These are phyloP conservation scores for Hyaloperonospora brassicae DNA, from an alignment of 352 stramenopile species.

Conservation along the genomic window DNA sequence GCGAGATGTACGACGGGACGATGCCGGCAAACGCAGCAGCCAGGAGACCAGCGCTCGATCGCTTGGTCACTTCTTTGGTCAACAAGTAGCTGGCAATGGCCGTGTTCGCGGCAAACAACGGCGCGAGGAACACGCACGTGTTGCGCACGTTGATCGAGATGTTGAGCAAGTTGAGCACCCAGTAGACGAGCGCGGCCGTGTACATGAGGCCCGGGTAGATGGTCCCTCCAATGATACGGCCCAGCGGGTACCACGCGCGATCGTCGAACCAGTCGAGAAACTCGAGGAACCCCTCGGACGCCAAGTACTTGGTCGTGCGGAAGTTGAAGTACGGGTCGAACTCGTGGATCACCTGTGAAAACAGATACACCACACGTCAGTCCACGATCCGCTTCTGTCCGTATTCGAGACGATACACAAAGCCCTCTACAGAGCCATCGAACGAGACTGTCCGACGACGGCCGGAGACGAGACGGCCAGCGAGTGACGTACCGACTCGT, in stretches of 20 bases:
- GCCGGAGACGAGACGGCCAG: neutral
- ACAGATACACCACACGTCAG: neutral
- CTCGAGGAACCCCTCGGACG: constrained; percentile 90
- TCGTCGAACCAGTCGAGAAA: constrained; percentile 99
- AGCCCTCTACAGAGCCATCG: neutral
- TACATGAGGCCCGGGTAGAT: constrained; percentile 92
- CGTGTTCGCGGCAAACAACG: constrained; percentile 86
- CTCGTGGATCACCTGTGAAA: constrained; percentile 78
- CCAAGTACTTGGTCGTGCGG: constrained; percentile 95
- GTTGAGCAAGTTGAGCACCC: constrained; percentile 85
- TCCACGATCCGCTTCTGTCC: neutral
- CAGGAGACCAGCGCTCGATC: constrained; percentile 82
- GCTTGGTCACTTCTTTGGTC: constrained; percentile 86
- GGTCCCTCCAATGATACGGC: constrained; percentile 88
- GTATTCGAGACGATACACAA: too few species aligned
- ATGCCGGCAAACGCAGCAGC: constrained; percentile 93
- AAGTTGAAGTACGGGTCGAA: constrained; percentile 98
- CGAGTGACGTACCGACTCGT: constrained; percentile 68
- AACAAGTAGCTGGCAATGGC: constrained; percentile 86
- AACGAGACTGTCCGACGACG: neutral
- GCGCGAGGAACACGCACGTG: constrained; percentile 88
- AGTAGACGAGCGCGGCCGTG: constrained; percentile 85
- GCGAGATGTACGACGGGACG: constrained; percentile 95
- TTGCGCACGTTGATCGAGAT: constrained; percentile 90
- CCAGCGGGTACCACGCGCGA: constrained; percentile 89